A percentile compares a stretch with the other conserved stretches of the same genome.
These are phyloP conservation scores for Paecilomyces sp. DNA, from an alignment of 2,329 filamentous ascomycete genomes.

Conservation along the genomic window DNA sequence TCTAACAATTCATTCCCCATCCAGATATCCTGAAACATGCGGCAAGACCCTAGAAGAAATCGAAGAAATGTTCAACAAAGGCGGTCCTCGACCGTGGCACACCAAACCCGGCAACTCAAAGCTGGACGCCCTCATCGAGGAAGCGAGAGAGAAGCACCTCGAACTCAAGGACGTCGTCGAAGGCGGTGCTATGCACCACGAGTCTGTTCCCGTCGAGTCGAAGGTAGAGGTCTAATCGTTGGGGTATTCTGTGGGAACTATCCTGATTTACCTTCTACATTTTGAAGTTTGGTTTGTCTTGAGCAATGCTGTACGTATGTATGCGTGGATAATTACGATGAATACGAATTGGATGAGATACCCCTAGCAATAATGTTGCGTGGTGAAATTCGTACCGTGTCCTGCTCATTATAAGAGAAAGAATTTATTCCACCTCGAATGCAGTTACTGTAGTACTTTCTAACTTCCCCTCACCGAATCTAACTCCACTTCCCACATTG, in stretches of 20 bases:
- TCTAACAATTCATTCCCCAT: neutral
- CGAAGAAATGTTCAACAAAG: conserved; percentile 28
- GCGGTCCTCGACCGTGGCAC: conserved; percentile 22
- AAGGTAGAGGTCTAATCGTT: neutral
- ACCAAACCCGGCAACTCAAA: conserved; percentile 24
- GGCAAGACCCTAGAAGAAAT: conserved; percentile 33
- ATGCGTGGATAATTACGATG: no score
- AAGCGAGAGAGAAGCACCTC: conserved; percentile 15
- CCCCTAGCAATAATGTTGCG: no score
- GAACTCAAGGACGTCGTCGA: conserved; percentile 9
- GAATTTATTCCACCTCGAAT: no score
- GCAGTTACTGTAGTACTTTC: no score
- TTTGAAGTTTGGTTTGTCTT: no score
- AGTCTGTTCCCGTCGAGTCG: neutral
- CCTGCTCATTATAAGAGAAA: no score
- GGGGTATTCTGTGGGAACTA: neutral
- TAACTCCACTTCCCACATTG: no score
- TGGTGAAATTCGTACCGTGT: no score
- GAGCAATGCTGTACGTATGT: no score
- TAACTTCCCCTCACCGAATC: no score
- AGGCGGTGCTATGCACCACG: neutral
- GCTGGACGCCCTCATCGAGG: conserved; percentile 20
- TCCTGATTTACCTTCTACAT: neutral
- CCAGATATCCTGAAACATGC: conserved; percentile 26
- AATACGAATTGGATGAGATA: no score